These are phyloP conservation scores for Sisymbrium altissimum DNA, from an alignment of 345 rosid species.

Conservation along the genomic window DNA sequence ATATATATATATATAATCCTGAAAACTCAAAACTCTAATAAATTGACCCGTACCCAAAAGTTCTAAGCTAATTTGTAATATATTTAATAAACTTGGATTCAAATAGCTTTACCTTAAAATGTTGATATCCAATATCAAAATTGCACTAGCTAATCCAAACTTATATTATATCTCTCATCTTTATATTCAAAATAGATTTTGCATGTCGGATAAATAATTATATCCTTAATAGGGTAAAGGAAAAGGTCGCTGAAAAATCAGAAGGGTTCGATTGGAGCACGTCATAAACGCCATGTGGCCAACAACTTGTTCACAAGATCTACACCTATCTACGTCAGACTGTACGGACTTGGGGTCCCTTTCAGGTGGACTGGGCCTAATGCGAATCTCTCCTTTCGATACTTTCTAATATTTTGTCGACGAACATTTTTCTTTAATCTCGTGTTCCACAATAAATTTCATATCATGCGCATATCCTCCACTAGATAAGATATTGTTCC, in stretches of 20 bases:
- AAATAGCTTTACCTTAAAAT: too few relatives aligned
- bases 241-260: background rate
- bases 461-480: constrained; percentile 5
- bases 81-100: too few relatives aligned
- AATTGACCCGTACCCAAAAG: too few relatives aligned
- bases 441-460: background rate
- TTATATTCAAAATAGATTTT: too few relatives aligned
- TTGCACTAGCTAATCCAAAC: too few relatives aligned
- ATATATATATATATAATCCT: too few relatives aligned
- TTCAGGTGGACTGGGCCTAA: constrained; percentile 26
- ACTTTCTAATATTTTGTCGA: background rate
- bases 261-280: background rate
- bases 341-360: constrained; percentile 28
- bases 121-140: too few relatives aligned
- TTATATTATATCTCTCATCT: too few relatives aligned
- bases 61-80: too few relatives aligned
- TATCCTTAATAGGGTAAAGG: background rate
- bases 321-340: background rate
- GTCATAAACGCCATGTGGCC: constrained; percentile 9
- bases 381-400: constrained; percentile 20
- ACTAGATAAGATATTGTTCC: constrained; percentile 20
- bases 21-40: too few relatives aligned
- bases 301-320: constrained; percentile 15
- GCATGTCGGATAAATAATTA: too few relatives aligned
- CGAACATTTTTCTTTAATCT: background rate